Percentiles rank a stretch among this genome's conserved stretches.
Conservation (phyloP, 169 alveolate genomes). For the Plasmodium relictum region DNA sequence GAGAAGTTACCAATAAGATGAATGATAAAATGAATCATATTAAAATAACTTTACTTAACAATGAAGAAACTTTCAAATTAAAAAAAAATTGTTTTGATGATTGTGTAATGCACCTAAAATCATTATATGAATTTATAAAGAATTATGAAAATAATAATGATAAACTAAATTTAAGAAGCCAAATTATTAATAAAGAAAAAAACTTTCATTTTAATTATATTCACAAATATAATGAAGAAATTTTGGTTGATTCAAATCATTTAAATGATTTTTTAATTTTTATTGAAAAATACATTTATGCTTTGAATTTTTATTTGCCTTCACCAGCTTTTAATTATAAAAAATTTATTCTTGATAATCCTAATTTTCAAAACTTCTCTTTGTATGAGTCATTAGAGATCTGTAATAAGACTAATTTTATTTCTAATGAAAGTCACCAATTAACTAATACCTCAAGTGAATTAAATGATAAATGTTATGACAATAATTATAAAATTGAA, state of each 20-base stretch:
- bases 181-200: conserved; percentile 71
- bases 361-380: conserved; percentile 9
- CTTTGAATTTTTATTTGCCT: conserved; percentile 68
- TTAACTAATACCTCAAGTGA: too few relatives aligned
- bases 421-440: too few relatives aligned
- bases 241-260: conserved; percentile 64
- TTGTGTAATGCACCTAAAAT: conserved; percentile 56
- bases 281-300: conserved; percentile 74
- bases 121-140: conserved; percentile 57
- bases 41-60: conserved; percentile 45
- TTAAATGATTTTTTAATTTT: conserved; percentile 65
- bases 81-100: conserved; percentile 74
- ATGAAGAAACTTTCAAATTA: conserved; percentile 63
- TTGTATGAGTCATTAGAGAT: not conserved
- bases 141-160: conserved; percentile 61
- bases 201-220: conserved; percentile 65
- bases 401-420: too few relatives aligned
- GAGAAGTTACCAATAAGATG: conserved; percentile 51
- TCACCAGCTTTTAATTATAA: conserved; percentile 60
- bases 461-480: not conserved
- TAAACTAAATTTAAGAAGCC: conserved; percentile 64
- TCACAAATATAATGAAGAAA: conserved; percentile 68
- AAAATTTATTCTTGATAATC: conserved; percentile 33
- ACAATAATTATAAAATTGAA: not conserved
- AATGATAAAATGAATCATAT: conserved; percentile 57